These are phyloP conservation scores for Scytalidium sp. DNA, from an alignment of 2,329 filamentous ascomycete species.

Conservation along the genomic window DNA sequence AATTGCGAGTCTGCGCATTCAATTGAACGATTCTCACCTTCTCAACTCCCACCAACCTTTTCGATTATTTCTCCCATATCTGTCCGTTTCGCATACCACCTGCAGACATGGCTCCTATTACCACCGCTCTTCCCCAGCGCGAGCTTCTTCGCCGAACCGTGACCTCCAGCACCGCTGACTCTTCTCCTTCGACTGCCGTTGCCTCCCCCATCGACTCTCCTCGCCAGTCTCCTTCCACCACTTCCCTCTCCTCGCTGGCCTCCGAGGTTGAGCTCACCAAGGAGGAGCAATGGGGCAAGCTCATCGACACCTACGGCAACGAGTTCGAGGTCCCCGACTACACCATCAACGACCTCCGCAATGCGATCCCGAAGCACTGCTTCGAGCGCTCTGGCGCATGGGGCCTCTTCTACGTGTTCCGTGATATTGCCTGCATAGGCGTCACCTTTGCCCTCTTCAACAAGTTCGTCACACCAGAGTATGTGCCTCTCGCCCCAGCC, in stretches of 20 bases:
- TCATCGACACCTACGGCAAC: conserved; percentile 92
- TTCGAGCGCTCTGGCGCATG: conserved; percentile 78
- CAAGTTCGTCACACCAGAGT: conserved; percentile 84
- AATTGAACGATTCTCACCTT: background rate
- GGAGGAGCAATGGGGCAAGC: conserved; percentile 51
- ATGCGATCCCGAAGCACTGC: conserved; percentile 97
- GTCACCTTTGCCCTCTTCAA: conserved; percentile 84
- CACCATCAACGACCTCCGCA: conserved; percentile 95
- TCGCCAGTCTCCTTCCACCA: conserved; percentile 70
- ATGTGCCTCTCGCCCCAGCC: conserved; percentile 65
- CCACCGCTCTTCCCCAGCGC: conserved; percentile 24
- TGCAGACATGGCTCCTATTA: conserved; percentile 9
- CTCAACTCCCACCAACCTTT: background rate
- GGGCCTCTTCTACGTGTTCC: conserved; percentile 78
- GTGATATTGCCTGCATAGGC: conserved; percentile 71
- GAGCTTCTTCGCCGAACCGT: conserved; percentile 21
- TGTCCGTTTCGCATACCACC: background rate
- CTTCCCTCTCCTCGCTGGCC: conserved; percentile 88
- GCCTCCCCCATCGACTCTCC: conserved; percentile 60
- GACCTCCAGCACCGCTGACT: conserved; percentile 23
- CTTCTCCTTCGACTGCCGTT: conserved; percentile 50
- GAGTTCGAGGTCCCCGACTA: conserved; percentile 91
- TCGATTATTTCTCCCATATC: background rate
- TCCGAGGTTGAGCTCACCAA: conserved; percentile 41
- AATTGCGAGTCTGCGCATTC: background rate